Base-by-base conservation (phyloP, 805 yeast genomes). In the Diddensiella santjacobensis region DNA sequence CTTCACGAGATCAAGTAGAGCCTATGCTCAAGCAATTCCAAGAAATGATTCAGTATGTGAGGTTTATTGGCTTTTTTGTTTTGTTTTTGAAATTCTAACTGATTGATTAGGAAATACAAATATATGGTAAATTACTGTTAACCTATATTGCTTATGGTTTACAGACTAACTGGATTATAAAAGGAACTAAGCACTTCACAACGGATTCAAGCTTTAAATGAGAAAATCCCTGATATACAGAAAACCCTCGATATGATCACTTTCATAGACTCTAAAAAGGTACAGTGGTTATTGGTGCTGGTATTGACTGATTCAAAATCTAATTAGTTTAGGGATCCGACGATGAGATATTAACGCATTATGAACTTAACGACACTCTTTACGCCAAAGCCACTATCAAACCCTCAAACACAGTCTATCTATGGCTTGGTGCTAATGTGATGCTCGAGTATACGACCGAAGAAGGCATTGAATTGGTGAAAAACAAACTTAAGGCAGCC, bases 391-490 rank as follows among this genome's bases (percentile, higher is more conserved):
- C 99, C 0, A 74, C 73, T 31, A 73, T 93, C 26, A 79, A 79
- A 35, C 75, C 80, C 22, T 71, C 79, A 3, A 74, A 81, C 30
- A 77, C 76, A 23, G 98, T 93, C 1, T 81, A 81, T 54, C 72
- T 93, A 42, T 93, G 99, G 99, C 74, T 93, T n/a, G 99, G 99
- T 8, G 99, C 99, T 0, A 96, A 89, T 58, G 90, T 91, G 5
- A 91, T 93, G 98, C 73, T 93, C 61, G 98, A 93, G 63, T 93
- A 91, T 61, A 90, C 96, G 11, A 71, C 88, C 22, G 85, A 78
- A 33, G 99, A 93, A 65, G 99, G 99, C 1, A 76, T 81, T 42
- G 82, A 73, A 30, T 72, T 93, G 57, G 70, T 93, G 48, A 61
- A 71, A 10, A 73, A 74, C 33, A 80, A 91, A 63, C 74, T 90